Conservation (phyloP, 768 basidiomycete genomes). For the Auricularia auricula-judae region DNA sequence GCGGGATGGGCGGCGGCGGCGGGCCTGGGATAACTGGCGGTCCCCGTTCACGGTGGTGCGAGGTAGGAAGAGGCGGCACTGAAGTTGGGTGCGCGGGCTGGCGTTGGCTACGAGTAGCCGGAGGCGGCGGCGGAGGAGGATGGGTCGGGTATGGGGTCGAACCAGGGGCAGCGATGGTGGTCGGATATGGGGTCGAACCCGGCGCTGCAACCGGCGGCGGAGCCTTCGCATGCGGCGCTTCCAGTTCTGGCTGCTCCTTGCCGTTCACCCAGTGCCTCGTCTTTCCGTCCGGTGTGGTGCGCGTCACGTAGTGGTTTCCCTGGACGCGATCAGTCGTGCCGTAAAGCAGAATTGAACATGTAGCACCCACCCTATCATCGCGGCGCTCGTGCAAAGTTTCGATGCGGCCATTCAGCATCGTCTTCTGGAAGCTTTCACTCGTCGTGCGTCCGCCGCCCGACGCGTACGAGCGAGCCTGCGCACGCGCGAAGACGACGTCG, state of each 20-base stretch:
- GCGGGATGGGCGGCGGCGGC: too few species aligned
- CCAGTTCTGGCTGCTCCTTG: slow-evolving; percentile 27
- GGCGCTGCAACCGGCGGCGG: not conserved
- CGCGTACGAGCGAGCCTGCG: too few species aligned
- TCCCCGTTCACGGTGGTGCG: too few species aligned
- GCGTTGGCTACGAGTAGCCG: too few species aligned
- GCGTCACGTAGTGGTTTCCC: slow-evolving; percentile 68
- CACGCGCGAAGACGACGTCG: too few species aligned
- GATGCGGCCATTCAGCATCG: not conserved
- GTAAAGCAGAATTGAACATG: not conserved
- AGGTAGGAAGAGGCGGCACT: too few species aligned
- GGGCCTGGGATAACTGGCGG: too few species aligned
- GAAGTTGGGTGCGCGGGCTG: too few species aligned
- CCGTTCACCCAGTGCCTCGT: slow-evolving; percentile 61
- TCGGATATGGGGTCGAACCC: not conserved
- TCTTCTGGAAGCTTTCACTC: not conserved
- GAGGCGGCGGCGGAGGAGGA: too few species aligned
- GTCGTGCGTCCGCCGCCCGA: too few species aligned
- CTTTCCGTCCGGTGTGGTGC: slow-evolving; percentile 55
- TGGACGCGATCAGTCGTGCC: slow-evolving; percentile 18
- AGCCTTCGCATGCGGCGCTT: not conserved
- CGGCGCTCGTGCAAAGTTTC: not conserved
- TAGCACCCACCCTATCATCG: not conserved
- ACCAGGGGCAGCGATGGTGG: too few species aligned
- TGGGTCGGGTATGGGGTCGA: not conserved